Conservation (phyloP, 208 protist species). For the Leishmania tarentolae region DNA sequence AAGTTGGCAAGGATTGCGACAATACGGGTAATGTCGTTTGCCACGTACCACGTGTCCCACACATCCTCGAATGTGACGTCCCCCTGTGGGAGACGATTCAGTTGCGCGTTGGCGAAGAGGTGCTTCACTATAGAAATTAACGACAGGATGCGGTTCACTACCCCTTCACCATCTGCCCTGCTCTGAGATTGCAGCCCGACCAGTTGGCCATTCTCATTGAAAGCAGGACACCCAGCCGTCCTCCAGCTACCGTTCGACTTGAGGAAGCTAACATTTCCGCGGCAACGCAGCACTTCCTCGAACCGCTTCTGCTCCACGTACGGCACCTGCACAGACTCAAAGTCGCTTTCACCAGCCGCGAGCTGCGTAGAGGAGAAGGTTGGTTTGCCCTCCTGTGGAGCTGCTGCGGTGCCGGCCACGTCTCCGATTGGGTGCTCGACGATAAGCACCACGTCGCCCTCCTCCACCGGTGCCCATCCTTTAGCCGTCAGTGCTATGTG, state of each 20-base stretch:
- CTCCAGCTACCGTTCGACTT: constrained; percentile 63
- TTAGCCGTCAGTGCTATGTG: constrained; percentile 65
- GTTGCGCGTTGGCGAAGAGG: constrained; percentile 87
- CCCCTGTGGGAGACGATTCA: constrained; percentile 65
- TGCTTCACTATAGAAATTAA: constrained; percentile 90
- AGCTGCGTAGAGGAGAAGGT: neutral
- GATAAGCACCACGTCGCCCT: constrained; percentile 84
- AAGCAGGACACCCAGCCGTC: constrained; percentile 85
- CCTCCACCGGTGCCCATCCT: constrained; percentile 76
- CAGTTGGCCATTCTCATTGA: constrained; percentile 84
- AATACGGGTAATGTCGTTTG: constrained; percentile 76
- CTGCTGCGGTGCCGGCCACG: constrained; percentile 4
- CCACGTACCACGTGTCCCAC: constrained; percentile 89
- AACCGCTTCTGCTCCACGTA: constrained; percentile 82
- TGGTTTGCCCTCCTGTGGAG: neutral
- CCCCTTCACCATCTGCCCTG: constrained; percentile 58
- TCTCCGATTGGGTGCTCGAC: constrained; percentile 83
- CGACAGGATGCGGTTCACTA: constrained; percentile 80
- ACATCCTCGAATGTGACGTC: constrained; percentile 66
- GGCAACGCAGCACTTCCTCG: constrained; percentile 81
- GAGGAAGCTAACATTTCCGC: constrained; percentile 75
- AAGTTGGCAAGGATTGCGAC: constrained; percentile 84
- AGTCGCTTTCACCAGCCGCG: neutral
- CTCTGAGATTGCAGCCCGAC: constrained; percentile 89
- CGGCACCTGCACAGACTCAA: constrained; percentile 7